Conservation (phyloP, 306 rosid genomes). For the Trifolium fragiferum region DNA sequence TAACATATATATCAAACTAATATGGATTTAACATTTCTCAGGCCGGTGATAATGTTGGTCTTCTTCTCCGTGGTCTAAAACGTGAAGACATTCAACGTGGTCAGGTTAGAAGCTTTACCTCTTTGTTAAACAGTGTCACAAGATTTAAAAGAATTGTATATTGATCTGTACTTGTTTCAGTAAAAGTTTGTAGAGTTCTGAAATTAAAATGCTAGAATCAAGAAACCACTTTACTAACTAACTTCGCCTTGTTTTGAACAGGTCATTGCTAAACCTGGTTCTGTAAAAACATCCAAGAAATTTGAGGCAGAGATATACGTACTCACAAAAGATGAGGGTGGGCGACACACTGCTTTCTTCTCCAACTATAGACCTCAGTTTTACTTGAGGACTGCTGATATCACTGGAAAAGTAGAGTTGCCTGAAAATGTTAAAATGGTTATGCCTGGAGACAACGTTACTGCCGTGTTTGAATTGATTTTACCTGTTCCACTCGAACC, state of each 20-base stretch:
- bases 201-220: slow-evolving; percentile 3
- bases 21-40: slow-evolving; percentile 43
- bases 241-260: slow-evolving; percentile 36
- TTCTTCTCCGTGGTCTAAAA: slow-evolving; percentile 96
- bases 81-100: slow-evolving; percentile 97
- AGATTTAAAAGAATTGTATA: slow-evolving; percentile 10
- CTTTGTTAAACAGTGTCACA: slow-evolving; percentile 29
- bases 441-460: slow-evolving; percentile 98
- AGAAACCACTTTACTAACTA: slow-evolving; percentile 26
- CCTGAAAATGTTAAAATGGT: slow-evolving; percentile 95
- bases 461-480: slow-evolving; percentile 85
- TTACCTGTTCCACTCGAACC: slow-evolving; percentile 89
- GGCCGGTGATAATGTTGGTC: slow-evolving; percentile 99
- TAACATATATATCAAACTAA: slow-evolving; percentile 26
- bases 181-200: neutral
- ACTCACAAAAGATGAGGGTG: slow-evolving; percentile 98
- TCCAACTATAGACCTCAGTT: slow-evolving; percentile 97
- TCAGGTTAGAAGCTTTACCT: slow-evolving; percentile 60
- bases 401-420: slow-evolving; percentile 94
- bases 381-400: slow-evolving; percentile 96
- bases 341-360: slow-evolving; percentile 96
- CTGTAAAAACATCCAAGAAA: slow-evolving; percentile 75
- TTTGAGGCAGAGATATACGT: slow-evolving; percentile 98
- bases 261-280: slow-evolving; percentile 97
- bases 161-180: slow-evolving; percentile 4